Percentiles rank a stretch among this genome's conserved stretches.
These are phyloP conservation scores for Phoma sp. DNA, from an alignment of 2,329 filamentous ascomycete genomes.

Conservation along the genomic window DNA sequence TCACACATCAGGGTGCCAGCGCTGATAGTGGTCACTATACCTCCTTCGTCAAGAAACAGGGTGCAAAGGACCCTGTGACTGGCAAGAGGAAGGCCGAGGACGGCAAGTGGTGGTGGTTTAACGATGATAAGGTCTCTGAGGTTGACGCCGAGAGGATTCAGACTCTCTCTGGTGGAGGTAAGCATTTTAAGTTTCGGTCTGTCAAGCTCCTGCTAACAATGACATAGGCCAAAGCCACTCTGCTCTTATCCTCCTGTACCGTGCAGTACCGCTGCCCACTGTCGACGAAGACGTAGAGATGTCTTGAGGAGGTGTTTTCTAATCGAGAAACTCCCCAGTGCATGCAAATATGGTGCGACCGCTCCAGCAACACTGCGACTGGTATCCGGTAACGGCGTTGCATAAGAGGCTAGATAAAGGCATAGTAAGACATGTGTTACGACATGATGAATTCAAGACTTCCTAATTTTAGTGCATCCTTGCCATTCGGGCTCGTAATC, in stretches of 20 bases:
- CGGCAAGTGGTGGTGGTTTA: slow-evolving; percentile 99
- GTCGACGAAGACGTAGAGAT: slow-evolving; percentile 57
- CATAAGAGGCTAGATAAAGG: slow-evolving; percentile 36
- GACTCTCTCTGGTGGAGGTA: slow-evolving; percentile 84
- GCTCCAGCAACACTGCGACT: slow-evolving; percentile 6
- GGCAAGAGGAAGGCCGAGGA: slow-evolving; percentile 83
- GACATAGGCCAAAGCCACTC: slow-evolving; percentile 74
- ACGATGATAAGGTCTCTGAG: slow-evolving; percentile 95
- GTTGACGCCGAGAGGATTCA: slow-evolving; percentile 92
- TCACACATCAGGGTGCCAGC: slow-evolving; percentile 95
- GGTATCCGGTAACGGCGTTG: too few relatives aligned
- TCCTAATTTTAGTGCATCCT: not conserved
- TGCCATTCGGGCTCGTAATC: not conserved
- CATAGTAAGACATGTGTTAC: slow-evolving; percentile 23
- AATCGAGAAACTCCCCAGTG: not conserved
- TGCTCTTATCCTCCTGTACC: slow-evolving; percentile 80
- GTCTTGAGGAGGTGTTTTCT: slow-evolving; percentile 24
- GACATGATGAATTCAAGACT: slow-evolving; percentile 28
- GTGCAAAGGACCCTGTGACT: slow-evolving; percentile 73
- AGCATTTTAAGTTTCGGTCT: slow-evolving; percentile 36
- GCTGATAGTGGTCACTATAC: slow-evolving; percentile 99
- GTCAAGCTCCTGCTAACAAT: slow-evolving; percentile 24
- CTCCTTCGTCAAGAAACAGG: slow-evolving; percentile 93
- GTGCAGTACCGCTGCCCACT: slow-evolving; percentile 72
- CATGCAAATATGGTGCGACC: slow-evolving; percentile 22